These are phyloP conservation scores for Apodospora peruviana DNA, from an alignment of 495 filamentous ascomycete genomes.

Conservation along the genomic window DNA sequence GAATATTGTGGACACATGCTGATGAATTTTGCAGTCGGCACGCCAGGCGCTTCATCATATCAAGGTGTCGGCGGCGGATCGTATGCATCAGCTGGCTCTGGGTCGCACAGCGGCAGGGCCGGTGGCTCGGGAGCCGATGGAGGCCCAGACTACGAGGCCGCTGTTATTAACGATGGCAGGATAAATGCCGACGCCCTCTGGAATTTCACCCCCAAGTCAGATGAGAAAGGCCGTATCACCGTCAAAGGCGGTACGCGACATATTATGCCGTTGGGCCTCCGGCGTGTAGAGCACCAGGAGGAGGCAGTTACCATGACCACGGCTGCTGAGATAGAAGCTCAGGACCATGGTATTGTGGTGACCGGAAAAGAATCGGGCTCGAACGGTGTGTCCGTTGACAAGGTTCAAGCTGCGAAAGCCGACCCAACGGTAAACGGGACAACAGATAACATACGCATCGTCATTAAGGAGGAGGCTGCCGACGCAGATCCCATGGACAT, in stretches of 20 bases:
- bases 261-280: slow-evolving; percentile 42
- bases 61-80: slow-evolving; percentile 26
- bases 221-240: slow-evolving; percentile 21
- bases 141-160: slow-evolving; percentile 18
- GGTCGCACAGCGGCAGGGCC: slow-evolving; percentile 18
- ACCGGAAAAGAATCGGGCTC: slow-evolving; percentile 36
- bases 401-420: not conserved
- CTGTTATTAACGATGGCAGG: slow-evolving; percentile 24
- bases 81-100: slow-evolving; percentile 27
- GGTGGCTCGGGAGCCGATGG: not conserved
- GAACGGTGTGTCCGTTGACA: slow-evolving; percentile 34
- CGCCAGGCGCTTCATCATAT: no score
- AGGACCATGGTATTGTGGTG: slow-evolving; percentile 27
- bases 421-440: slow-evolving; percentile 5
- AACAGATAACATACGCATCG: slow-evolving; percentile 28
- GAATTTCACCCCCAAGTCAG: slow-evolving; percentile 20
- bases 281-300: slow-evolving; percentile 49
- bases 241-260: no score
- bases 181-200: slow-evolving; percentile 40
- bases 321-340: slow-evolving; percentile 43
- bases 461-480: slow-evolving; percentile 27
- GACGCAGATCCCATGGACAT: slow-evolving; percentile 30
- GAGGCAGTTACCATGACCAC: slow-evolving; percentile 47
- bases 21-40: slow-evolving; percentile 1
- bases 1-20: not conserved